phyloP scores from a whole-genome alignment of 805 yeast species.

The Spathaspora sp. region DNA sequence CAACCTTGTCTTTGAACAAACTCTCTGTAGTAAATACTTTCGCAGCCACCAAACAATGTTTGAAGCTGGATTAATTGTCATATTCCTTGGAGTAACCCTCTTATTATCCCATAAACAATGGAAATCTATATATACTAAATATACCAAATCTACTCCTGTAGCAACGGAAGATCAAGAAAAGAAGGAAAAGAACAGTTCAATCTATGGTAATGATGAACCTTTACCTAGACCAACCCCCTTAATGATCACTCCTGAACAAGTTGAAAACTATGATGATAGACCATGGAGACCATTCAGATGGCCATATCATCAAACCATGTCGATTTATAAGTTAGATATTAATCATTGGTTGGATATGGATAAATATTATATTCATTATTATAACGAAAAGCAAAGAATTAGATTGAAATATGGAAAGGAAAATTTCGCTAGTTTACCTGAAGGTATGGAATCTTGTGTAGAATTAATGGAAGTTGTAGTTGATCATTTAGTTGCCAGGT shows the following conservation, averaged over 20 bases:
- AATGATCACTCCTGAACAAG: slow-evolving; percentile 64
- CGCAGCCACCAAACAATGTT: not conserved
- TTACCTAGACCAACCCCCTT: slow-evolving; percentile 53
- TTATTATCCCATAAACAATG: slow-evolving; percentile 15
- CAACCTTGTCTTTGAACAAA: not conserved
- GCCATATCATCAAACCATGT: slow-evolving; percentile 81
- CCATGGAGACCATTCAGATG: slow-evolving; percentile 82
- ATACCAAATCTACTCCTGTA: not conserved
- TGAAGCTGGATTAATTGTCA: slow-evolving; percentile 6
- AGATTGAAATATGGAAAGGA: slow-evolving; percentile 55
- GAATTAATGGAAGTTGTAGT: slow-evolving; percentile 65
- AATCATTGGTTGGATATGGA: slow-evolving; percentile 83
- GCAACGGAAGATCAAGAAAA: not conserved
- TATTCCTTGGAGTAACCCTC: slow-evolving; percentile 11
- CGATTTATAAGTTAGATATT: slow-evolving; percentile 64
- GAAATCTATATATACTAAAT: not conserved
- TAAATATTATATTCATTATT: slow-evolving; percentile 64
- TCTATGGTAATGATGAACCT: slow-evolving; percentile 9
- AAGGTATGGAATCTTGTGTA: slow-evolving; percentile 53
- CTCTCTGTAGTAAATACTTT: not conserved
- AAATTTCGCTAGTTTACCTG: slow-evolving; percentile 66
- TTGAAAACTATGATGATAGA: slow-evolving; percentile 61
- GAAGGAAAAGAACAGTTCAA: not conserved
- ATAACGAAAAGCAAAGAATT: slow-evolving; percentile 59
- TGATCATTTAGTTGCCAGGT: slow-evolving; percentile 56